Conservation (phyloP, 495 filamentous ascomycete species). For the Podospora bellae-mahoneyi region DNA sequence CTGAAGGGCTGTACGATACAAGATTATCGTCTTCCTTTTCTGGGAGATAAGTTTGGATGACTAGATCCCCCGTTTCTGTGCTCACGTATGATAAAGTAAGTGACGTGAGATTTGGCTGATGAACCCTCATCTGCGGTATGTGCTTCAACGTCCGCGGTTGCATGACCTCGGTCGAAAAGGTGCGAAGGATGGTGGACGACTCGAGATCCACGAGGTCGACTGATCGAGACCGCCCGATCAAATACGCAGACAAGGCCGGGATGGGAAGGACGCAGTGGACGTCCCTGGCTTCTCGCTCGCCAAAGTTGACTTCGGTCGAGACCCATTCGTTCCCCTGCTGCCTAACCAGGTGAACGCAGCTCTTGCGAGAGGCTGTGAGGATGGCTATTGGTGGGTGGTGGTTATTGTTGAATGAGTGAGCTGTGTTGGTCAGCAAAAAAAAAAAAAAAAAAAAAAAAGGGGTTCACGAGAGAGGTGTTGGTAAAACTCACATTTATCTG, state of each 20-base stretch:
- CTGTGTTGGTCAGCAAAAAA: slow-evolving; percentile 14
- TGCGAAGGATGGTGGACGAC: slow-evolving; percentile 50
- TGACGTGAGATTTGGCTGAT: slow-evolving; percentile 46
- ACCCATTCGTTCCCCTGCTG: slow-evolving; percentile 37
- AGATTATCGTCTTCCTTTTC: slow-evolving; percentile 41
- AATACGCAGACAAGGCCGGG: slow-evolving; percentile 42
- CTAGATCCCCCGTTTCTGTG: slow-evolving; percentile 49
- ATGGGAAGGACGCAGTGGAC: slow-evolving; percentile 42
- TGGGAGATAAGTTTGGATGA: slow-evolving; percentile 56
- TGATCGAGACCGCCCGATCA: slow-evolving; percentile 45
- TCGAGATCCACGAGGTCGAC: slow-evolving; percentile 55
- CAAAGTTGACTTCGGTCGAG: slow-evolving; percentile 38
- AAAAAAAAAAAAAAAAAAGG: too few relatives aligned
- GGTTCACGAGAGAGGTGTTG: neutral
- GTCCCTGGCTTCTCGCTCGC: slow-evolving; percentile 28
- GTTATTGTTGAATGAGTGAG: slow-evolving; percentile 8
- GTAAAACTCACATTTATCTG: slow-evolving; percentile 37
- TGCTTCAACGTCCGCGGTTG: slow-evolving; percentile 51
- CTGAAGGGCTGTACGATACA: slow-evolving; percentile 35
- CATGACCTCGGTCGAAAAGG: slow-evolving; percentile 55
- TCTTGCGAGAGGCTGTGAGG: slow-evolving; percentile 41
- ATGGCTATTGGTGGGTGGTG: slow-evolving; percentile 27
- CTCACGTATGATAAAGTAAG: slow-evolving; percentile 54
- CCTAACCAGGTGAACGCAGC: slow-evolving; percentile 46
- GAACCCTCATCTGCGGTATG: slow-evolving; percentile 45